Conservation (phyloP, 768 basidiomycete species). For the Termitomyces sp. region DNA sequence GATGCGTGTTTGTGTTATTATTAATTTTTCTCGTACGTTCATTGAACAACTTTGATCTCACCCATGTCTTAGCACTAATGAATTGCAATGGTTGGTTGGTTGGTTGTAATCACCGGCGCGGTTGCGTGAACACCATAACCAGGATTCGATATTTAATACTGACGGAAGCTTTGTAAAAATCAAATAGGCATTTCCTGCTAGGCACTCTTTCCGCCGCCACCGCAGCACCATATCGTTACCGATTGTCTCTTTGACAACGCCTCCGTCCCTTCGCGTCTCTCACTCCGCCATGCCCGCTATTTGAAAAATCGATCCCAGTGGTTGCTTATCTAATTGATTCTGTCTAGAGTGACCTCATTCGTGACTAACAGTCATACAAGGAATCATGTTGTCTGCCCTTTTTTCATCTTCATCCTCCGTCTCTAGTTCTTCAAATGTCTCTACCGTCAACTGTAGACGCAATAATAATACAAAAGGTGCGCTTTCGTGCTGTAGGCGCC, state of each 20-base stretch:
- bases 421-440: constrained; percentile 31
- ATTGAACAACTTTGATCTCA: neutral
- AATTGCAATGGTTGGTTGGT: neutral
- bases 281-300: neutral
- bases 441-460: constrained; percentile 61
- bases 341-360: neutral
- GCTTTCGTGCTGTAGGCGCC: too few species aligned
- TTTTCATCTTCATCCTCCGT: constrained; percentile 23
- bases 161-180: neutral
- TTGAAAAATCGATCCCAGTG: neutral
- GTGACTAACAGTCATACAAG: neutral
- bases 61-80: neutral
- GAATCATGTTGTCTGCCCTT: neutral
- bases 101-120: too few species aligned
- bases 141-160: neutral
- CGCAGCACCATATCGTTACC: neutral
- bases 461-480: constrained; percentile 56
- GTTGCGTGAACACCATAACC: neutral
- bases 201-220: neutral
- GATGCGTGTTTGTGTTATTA: neutral
- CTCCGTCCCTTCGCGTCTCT: neutral
- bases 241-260: neutral
- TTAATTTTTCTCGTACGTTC: neutral
- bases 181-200: neutral
- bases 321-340: neutral